Evolutionary conservation across 202 grass and related monocot species (phyloP).

Genomic region (Panicum virgatum): DNA sequence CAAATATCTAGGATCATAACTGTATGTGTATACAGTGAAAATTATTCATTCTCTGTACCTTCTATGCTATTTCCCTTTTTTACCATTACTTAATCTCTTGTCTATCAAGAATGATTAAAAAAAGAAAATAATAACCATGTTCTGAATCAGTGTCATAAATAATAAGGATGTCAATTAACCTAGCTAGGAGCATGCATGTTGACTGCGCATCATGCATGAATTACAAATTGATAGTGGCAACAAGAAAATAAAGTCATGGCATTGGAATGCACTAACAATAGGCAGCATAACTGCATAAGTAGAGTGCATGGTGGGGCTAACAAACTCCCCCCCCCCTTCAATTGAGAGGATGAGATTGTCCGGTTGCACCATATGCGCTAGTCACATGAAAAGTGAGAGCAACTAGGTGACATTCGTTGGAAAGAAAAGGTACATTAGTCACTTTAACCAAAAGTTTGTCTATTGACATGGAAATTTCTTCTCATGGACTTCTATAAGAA

Average conservation of each 20-base stretch:
- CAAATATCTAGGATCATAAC: not conserved
- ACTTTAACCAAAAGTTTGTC: not conserved
- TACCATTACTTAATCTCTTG: not conserved
- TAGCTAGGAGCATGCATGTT: not conserved
- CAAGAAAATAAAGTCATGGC: not conserved
- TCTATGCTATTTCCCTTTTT: not conserved
- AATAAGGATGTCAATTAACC: not conserved
- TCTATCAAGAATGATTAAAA: not conserved
- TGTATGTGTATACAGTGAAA: not conserved
- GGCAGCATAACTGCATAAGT: too few species aligned
- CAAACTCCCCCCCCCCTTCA: too few species aligned
- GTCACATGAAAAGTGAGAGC: too few species aligned
- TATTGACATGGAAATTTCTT: not conserved
- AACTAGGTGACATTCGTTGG: too few species aligned
- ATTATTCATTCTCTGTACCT: not conserved
- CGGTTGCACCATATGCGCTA: not conserved
- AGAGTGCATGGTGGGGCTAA: not conserved
- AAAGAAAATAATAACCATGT: too few species aligned
- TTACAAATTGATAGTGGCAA: not conserved
- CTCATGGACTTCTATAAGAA: not conserved
- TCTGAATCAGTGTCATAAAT: not conserved
- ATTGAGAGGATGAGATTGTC: not conserved
- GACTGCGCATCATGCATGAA: not conserved
- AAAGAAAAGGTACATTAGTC: not conserved
- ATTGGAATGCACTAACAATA: not conserved